Evolutionary conservation across 1,284 basidiomycete species (phyloP).

Genomic region (Coniophora puteana): DNA sequence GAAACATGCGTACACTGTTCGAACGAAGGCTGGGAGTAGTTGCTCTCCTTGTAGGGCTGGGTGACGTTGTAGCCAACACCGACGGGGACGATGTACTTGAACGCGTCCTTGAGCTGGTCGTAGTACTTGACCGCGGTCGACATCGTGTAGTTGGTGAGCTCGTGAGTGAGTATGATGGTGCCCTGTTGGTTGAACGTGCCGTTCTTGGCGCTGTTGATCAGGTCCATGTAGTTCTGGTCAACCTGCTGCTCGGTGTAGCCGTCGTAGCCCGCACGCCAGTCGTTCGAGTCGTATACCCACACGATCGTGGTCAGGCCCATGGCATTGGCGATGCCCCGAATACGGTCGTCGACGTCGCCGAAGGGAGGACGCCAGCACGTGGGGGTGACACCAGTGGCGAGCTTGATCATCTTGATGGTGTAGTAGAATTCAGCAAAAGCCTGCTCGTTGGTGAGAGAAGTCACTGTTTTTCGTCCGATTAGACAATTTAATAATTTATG

Average conservation of each 20-base stretch:
- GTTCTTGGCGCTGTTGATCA: slow-evolving; percentile 8
- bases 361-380: slow-evolving; percentile 60
- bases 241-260: slow-evolving; percentile 7
- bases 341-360: slow-evolving; percentile 42
- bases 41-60: slow-evolving; percentile 38
- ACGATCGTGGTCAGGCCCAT: slow-evolving; percentile 32
- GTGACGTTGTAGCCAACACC: slow-evolving; percentile 39
- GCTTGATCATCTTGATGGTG: slow-evolving; percentile 42
- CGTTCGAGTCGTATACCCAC: slow-evolving; percentile 16
- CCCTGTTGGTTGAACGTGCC: slow-evolving; percentile 23
- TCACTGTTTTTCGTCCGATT: slow-evolving; percentile 36
- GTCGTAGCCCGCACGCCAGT: slow-evolving; percentile 6
- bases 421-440: slow-evolving; percentile 79
- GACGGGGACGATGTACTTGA: slow-evolving; percentile 43
- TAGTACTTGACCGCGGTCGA: slow-evolving; percentile 19
- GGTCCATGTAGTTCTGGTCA: slow-evolving; percentile 11
- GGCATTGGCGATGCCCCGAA: slow-evolving; percentile 44
- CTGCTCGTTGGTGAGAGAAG: slow-evolving; percentile 61
- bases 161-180: slow-evolving; percentile 32
- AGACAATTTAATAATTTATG: not conserved
- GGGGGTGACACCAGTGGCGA: slow-evolving; percentile 56
- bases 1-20: slow-evolving; percentile 30
- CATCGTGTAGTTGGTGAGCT: slow-evolving; percentile 24
- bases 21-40: slow-evolving; percentile 33
- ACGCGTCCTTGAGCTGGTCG: slow-evolving; percentile 28